These are phyloP conservation scores for Aspergillus kassunensis DNA, from an alignment of 495 filamentous ascomycete species.

Conservation along the genomic window DNA sequence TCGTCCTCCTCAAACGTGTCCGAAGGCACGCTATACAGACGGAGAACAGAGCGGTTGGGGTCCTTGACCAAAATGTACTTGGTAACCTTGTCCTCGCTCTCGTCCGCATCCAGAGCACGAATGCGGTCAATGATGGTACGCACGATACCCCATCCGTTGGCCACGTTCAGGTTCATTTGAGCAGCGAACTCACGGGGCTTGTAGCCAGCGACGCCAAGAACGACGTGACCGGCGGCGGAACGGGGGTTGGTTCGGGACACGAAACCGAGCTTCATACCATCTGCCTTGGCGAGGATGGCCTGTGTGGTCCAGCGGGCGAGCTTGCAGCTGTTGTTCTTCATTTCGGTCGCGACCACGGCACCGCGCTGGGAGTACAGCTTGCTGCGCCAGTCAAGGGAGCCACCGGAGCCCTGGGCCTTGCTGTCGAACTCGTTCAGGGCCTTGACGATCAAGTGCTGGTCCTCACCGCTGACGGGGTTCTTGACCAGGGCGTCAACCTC, in stretches of 20 bases:
- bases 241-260: constrained; percentile 91
- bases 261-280: constrained; percentile 98
- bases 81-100: constrained; percentile 59
- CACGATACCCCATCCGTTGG: constrained; percentile 98
- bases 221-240: constrained; percentile 81
- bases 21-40: constrained; percentile 85
- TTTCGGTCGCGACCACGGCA: constrained; percentile 94
- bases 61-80: constrained; percentile 77
- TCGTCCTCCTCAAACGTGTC: constrained; percentile 84
- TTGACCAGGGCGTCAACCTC: constrained; percentile 94
- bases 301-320: constrained; percentile 95
- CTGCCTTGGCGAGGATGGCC: constrained; percentile 89
- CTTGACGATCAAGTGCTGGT: constrained; percentile 88
- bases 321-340: constrained; percentile 99
- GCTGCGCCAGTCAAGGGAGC: constrained; percentile 90
- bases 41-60: constrained; percentile 89
- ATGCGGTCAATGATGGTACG: constrained; percentile 93
- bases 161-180: constrained; percentile 96
- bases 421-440: constrained; percentile 98
- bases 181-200: constrained; percentile 94
- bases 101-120: constrained; percentile 57
- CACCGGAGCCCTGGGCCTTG: constrained; percentile 92
- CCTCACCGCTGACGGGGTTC: constrained; percentile 81
- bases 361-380: constrained; percentile 91
- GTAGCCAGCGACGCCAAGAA: constrained; percentile 94